Percentiles rank a stretch among this genome's conserved stretches.
Conservation (phyloP, 768 basidiomycete species). For the Boletus rex-veris region DNA sequence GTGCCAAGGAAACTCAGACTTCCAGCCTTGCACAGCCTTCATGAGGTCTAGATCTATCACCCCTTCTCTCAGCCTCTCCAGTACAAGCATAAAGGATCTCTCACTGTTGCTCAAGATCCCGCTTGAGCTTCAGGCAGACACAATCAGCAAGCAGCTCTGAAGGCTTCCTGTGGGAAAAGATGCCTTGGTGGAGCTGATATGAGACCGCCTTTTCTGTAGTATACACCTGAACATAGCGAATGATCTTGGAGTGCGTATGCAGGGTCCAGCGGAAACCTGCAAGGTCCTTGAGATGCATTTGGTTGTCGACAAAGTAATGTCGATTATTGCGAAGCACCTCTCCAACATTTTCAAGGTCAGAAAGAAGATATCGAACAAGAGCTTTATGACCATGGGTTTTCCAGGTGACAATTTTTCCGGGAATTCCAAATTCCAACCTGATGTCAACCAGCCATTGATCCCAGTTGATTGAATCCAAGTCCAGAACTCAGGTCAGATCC, state of each 20-base stretch:
- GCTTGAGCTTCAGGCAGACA: too few species aligned
- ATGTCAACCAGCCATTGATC: slow-evolving; percentile 1
- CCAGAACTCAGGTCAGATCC: neutral
- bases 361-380: neutral
- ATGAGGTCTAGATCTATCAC: too few species aligned
- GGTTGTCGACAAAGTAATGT: neutral
- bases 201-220: too few species aligned
- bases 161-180: too few species aligned
- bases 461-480: neutral
- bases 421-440: neutral
- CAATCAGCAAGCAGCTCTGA: too few species aligned
- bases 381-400: neutral
- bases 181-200: too few species aligned
- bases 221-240: slow-evolving; percentile 6
- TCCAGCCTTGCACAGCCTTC: too few species aligned
- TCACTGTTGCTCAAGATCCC: too few species aligned
- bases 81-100: too few species aligned
- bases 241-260: rapidly evolving
- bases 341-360: neutral
- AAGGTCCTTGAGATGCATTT: slow-evolving; percentile 8
- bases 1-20: too few species aligned
- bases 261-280: slow-evolving; percentile 1
- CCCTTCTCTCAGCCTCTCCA: too few species aligned
- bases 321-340: rapidly evolving
- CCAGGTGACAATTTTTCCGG: neutral